Evolutionary conservation across 768 basidiomycete species (phyloP), one percentile per base, ranked within the genome.

Genomic region (Auricularia cornea): DNA sequence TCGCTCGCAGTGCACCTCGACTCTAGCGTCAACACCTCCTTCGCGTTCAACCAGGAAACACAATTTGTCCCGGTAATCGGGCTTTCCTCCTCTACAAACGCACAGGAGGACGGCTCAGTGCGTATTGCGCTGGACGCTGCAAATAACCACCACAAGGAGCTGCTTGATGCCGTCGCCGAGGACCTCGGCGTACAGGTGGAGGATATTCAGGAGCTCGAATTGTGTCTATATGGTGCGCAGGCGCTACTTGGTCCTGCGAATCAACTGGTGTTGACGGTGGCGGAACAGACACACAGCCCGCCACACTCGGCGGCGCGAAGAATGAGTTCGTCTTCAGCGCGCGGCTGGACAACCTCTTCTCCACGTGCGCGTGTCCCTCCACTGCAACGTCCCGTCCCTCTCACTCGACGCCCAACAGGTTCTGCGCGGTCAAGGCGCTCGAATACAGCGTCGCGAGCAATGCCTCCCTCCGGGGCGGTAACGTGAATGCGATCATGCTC

Each of bases 281-380:
- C 28, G 54, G 26, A 20, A 57, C 30, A 57, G 96, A 98, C 68
- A 89, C 86, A 1, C 93, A 98, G 66, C 89, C 90, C 10, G 85
- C 92, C 0, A 80, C 81, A 30, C 78, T 95, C 6, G 94, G 94
- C 28, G 97, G 97, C 0, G 72, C 97, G 52, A 85, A 87, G 72
- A 88, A 90, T 66, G 97, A 99, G 70, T 97, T 98, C 73, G 85
- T 99, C 60, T 97, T 95, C 75, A 88, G 90, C 65, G 85, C 93
- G 31, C 83, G 97, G 33, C 74, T 96, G 78, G 97, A 99, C 74
- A 99, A 99, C 73, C 81, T 89, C 54, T 85, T 94, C 68, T 97
- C 92, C 11, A 94, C 92, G 92, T 57, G 10, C 11, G 54, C 16
- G 28, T 28, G 35, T 38, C 3, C 16, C 8, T 14, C 35, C 44